Evolutionary conservation across 306 rosid genomes (phyloP).

Genomic region (Cucurbita pepo): DNA sequence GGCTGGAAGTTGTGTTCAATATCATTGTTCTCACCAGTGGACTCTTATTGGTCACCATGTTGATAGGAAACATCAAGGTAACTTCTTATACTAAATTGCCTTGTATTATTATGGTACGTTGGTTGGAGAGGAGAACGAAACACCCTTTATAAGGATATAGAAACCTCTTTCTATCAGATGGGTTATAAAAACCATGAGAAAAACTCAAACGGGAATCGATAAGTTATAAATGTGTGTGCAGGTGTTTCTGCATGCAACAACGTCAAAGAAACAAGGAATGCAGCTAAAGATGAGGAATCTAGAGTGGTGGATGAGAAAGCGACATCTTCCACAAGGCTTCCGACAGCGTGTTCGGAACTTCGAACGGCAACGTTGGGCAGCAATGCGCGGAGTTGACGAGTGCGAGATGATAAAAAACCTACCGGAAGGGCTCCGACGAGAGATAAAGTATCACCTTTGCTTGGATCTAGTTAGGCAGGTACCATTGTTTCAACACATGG

Average conservation of each 20-base stretch:
- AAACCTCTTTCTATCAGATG: too few species aligned
- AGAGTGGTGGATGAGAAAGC: slow-evolving; percentile 96
- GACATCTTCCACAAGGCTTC: slow-evolving; percentile 52
- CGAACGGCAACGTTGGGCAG: slow-evolving; percentile 84
- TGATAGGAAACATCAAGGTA: slow-evolving; percentile 95
- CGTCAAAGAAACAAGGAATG: slow-evolving; percentile 92
- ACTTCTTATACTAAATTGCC: too few species aligned
- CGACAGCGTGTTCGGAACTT: slow-evolving; percentile 74
- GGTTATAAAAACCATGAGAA: too few species aligned
- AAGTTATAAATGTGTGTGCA: background rate
- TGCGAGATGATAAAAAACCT: slow-evolving; percentile 61
- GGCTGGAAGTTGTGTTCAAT: slow-evolving; percentile 79
- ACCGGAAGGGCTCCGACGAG: slow-evolving; percentile 80
- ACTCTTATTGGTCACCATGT: slow-evolving; percentile 78
- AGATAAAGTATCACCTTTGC: slow-evolving; percentile 88
- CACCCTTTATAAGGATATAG: too few species aligned
- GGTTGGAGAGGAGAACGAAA: too few species aligned
- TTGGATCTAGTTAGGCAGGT: slow-evolving; percentile 84
- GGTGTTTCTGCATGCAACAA: slow-evolving; percentile 86
- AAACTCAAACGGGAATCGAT: too few species aligned
- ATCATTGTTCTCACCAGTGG: slow-evolving; percentile 82
- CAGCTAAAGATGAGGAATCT: slow-evolving; percentile 78
- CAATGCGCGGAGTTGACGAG: slow-evolving; percentile 85
- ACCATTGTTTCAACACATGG: slow-evolving; percentile 87
- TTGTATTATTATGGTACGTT: too few species aligned